Conservation (phyloP, 1,139 yeast genomes). For the Suhomyces choctaworum region DNA sequence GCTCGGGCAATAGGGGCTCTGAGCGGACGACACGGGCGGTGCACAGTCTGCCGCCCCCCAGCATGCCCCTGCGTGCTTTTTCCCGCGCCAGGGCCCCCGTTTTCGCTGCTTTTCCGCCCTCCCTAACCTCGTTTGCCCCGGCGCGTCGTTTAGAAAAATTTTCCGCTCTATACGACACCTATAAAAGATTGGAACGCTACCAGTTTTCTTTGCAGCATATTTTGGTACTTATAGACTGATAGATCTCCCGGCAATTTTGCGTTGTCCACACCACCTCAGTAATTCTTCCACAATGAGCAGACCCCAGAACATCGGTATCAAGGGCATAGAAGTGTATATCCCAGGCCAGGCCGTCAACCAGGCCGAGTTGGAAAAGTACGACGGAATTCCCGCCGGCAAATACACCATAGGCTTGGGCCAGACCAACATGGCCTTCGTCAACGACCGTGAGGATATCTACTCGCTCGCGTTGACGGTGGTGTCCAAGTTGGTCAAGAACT, state of each 20-base stretch:
- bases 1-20: too few relatives aligned
- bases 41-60: too few relatives aligned
- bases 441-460: conserved; percentile 96
- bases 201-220: conserved; percentile 9
- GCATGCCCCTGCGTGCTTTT: too few relatives aligned
- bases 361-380: conserved; percentile 79
- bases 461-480: conserved; percentile 86
- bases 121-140: conserved; percentile 2
- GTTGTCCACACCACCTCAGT: too few relatives aligned
- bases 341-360: conserved; percentile 87
- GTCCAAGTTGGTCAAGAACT: conserved; percentile 72
- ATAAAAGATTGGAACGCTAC: conserved; percentile 5
- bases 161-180: conserved; percentile 8
- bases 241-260: too few relatives aligned
- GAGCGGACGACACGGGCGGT: too few relatives aligned
- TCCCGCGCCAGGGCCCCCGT: too few relatives aligned
- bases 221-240: conserved; percentile 2
- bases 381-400: conserved; percentile 89
- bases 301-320: conserved; percentile 90
- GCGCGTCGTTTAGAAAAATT: conserved; percentile 11
- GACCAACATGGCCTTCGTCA: conserved; percentile 96
- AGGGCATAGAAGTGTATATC: conserved; percentile 89
- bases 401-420: conserved; percentile 98
- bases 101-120: background rate
- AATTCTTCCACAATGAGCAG: conserved; percentile 15